Base-by-base conservation (phyloP, 345 rosid species). In the Gossypium anomalum region DNA sequence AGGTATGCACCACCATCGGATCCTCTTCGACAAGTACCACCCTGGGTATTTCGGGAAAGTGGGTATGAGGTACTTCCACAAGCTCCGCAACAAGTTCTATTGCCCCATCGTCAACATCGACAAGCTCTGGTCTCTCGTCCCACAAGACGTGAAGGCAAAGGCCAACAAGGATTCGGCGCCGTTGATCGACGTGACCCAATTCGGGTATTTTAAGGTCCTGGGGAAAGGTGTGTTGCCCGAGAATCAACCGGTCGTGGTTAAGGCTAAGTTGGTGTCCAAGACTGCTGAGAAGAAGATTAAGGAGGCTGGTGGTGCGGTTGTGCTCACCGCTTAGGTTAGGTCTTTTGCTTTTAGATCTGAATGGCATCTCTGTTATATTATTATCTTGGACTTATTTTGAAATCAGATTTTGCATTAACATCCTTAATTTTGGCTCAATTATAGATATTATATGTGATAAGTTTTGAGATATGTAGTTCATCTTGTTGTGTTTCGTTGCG, bases 1-100 rank as follows among this genome's bases (percentile, higher is more conserved):
- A 72, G 94, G 97, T 51, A 83, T 89, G 97, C 94, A 91, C 82
- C 97, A 89, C 87, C 94, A 89, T 86, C 58, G 97, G 75, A 91
- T 91, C 86, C 91, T 91, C 74, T 89, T 91, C 83, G 94, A 89
- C 90, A 91, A 91, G 88, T 91, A 89, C 83, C 97, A 91, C 77
- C 97, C 94, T 0, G 94, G 97, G 48, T 91, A 84, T 62, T 91
- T 91, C 70, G 94, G 94, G 12, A 89, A 91, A 72, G 97, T 91
- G 16, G 97, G 97, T 62, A 89, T 91, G 97, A 78, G 97, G 51
- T 91, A 91, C 66, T 91, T 89, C 82, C 97, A 91, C 81, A 91
- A 88, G 86, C 87, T 88, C 27, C 80, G 92, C 17, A 91, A 91
- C 87, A 89, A 85, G 85, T 91, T 88, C 79, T 77, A 77, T 78